Evolutionary conservation across 1,139 yeast genomes (phyloP).

Genomic region (Pichia inconspicua): DNA sequence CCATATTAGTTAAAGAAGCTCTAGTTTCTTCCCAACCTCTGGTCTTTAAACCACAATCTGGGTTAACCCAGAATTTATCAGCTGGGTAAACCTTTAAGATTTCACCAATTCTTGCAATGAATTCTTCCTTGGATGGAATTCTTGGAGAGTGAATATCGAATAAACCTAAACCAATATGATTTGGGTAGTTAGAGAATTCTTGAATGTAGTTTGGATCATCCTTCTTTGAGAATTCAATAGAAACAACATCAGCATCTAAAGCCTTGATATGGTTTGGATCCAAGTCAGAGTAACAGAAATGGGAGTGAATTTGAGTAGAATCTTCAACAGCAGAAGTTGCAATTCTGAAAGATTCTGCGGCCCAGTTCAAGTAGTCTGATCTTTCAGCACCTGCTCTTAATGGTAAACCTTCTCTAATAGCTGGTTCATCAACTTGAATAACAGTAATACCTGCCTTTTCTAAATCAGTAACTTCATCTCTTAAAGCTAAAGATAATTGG

Average conservation of each 20-base stretch:
- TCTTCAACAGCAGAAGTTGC: conserved; percentile 97
- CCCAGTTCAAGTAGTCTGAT: conserved; percentile 95
- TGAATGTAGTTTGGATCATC: conserved; percentile 96
- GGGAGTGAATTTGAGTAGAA: conserved; percentile 97
- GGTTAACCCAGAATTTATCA: conserved; percentile 98
- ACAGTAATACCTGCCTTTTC: conserved; percentile 98
- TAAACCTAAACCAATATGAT: conserved; percentile 98
- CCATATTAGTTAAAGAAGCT: conserved; percentile 92
- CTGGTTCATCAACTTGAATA: conserved; percentile 99
- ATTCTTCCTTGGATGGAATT: conserved; percentile 96
- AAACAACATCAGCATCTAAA: conserved; percentile 97
- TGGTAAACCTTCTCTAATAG: conserved; percentile 99
- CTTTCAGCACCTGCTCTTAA: conserved; percentile 97
- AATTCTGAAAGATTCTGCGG: conserved; percentile 99
- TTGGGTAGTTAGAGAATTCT: conserved; percentile 97
- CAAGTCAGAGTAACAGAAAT: conserved; percentile 99
- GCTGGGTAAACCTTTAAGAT: conserved; percentile 96
- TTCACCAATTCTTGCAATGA: conserved; percentile 85
- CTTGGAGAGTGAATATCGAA: conserved; percentile 99
- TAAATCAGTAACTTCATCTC: conserved; percentile 97
- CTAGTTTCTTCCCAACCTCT: conserved; percentile 63
- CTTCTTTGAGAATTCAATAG: conserved; percentile 99
- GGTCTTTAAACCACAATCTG: conserved; percentile 98
- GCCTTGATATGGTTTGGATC: conserved; percentile 99
- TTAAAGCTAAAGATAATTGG: conserved; percentile 94